These are phyloP conservation scores for Blastobotrys parvus DNA, from an alignment of 805 yeast genomes.

Conservation along the genomic window DNA sequence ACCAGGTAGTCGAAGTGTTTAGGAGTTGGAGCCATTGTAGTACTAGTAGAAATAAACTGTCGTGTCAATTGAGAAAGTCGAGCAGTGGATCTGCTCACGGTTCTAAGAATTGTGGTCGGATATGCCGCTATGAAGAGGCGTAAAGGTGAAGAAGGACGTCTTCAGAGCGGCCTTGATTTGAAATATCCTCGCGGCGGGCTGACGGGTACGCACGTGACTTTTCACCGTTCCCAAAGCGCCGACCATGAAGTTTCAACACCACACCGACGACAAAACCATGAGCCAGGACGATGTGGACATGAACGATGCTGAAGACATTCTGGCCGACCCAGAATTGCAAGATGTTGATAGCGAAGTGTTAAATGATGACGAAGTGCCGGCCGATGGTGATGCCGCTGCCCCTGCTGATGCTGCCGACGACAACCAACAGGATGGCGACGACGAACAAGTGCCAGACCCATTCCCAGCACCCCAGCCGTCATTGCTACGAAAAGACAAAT, in stretches of 20 bases:
- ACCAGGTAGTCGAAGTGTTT: conserved; percentile 80
- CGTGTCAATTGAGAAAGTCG: not conserved
- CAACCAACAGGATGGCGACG: conserved; percentile 25
- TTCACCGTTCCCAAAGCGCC: too few species aligned
- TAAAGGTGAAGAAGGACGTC: too few species aligned
- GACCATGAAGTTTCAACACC: too few species aligned
- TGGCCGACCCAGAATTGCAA: not conserved
- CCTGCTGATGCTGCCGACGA: conserved; percentile 8
- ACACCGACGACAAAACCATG: not conserved
- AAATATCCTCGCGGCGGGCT: too few species aligned
- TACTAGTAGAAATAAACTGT: not conserved
- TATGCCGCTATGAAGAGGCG: too few species aligned
- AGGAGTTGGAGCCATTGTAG: conserved; percentile 45
- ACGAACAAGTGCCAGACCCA: conserved; percentile 17
- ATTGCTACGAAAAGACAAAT: conserved; percentile 21
- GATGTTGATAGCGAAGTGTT: conserved; percentile 4
- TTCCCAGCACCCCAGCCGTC: conserved; percentile 17
- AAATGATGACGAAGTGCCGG: conserved; percentile 1
- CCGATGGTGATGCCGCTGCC: conserved; percentile 1
- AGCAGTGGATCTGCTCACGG: too few species aligned
- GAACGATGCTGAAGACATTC: not conserved
- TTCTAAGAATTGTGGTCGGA: not conserved
- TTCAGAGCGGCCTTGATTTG: too few species aligned
- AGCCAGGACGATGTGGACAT: not conserved
- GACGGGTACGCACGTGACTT: too few species aligned